Conservation (phyloP, 2,329 filamentous ascomycete genomes). For the Rhynchosporium graminicola region DNA sequence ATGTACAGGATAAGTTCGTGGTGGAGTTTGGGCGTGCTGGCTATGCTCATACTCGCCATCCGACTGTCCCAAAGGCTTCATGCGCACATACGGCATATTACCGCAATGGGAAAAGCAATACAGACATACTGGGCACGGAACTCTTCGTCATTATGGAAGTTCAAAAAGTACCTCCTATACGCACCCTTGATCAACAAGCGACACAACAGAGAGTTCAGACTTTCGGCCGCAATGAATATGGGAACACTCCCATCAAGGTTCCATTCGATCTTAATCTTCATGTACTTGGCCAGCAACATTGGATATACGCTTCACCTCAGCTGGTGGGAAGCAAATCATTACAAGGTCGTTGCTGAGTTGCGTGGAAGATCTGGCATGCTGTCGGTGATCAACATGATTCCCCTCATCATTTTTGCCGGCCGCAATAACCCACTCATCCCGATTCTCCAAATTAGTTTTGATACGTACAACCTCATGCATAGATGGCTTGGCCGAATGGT, state of each 20-base stretch:
- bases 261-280: slow-evolving; percentile 57
- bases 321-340: slow-evolving; percentile 58
- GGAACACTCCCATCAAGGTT: slow-evolving; percentile 67
- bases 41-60: slow-evolving; percentile 53
- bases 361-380: slow-evolving; percentile 84
- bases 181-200: slow-evolving; percentile 65
- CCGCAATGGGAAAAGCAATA: slow-evolving; percentile 56
- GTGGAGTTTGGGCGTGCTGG: slow-evolving; percentile 61
- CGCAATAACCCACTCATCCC: slow-evolving; percentile 91
- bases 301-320: slow-evolving; percentile 63
- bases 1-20: slow-evolving; percentile 59
- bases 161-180: slow-evolving; percentile 65
- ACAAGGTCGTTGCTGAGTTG: slow-evolving; percentile 74
- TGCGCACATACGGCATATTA: slow-evolving; percentile 59
- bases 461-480: slow-evolving; percentile 91
- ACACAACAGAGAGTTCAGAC: slow-evolving; percentile 66
- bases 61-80: slow-evolving; percentile 56
- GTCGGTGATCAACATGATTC: slow-evolving; percentile 87
- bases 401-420: slow-evolving; percentile 82
- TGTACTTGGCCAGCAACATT: slow-evolving; percentile 62
- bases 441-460: slow-evolving; percentile 84
- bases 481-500: slow-evolving; percentile 79
- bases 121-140: slow-evolving; percentile 61
- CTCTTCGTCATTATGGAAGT: slow-evolving; percentile 57
- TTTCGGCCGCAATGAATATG: slow-evolving; percentile 60